Conservation (phyloP, 306 rosid genomes). For the Cucurbita moschata region DNA sequence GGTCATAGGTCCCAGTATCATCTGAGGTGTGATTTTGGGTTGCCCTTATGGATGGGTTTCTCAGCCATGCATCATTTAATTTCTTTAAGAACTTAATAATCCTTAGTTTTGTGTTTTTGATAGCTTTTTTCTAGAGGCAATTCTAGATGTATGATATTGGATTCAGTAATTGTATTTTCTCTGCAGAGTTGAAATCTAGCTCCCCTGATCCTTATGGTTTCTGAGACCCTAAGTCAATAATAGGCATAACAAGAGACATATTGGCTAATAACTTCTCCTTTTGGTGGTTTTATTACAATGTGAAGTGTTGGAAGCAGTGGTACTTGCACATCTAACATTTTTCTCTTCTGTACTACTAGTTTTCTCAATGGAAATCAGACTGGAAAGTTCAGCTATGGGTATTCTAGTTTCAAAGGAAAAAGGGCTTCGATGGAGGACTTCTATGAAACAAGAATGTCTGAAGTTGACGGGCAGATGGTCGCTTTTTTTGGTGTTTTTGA, state of each 20-base stretch:
- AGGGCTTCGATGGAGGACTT: constrained; percentile 92
- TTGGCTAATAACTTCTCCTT: neutral
- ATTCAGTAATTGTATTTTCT: neutral
- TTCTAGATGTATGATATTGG: neutral
- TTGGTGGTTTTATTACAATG: neutral
- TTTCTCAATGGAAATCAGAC: constrained; percentile 43
- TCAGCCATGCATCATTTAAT: neutral
- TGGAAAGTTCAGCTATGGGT: constrained; percentile 76
- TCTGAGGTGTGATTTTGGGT: neutral
- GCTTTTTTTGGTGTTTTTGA: constrained; percentile 90
- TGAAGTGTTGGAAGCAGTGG: neutral
- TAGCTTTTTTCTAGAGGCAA: neutral
- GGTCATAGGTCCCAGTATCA: neutral
- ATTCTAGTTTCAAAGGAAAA: constrained; percentile 85
- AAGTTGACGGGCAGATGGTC: constrained; percentile 73
- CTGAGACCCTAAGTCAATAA: neutral
- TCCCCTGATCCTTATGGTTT: neutral
- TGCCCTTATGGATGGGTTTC: neutral
- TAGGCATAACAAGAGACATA: neutral
- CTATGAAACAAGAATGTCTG: constrained; percentile 60
- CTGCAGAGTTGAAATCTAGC: neutral
- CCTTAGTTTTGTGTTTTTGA: neutral
- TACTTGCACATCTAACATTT: neutral
- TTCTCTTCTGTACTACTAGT: constrained; percentile 16
- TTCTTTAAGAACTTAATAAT: neutral